These are phyloP conservation scores for Phialemonium atrogriseum DNA, from an alignment of 2,329 filamentous ascomycete genomes.

Conservation along the genomic window DNA sequence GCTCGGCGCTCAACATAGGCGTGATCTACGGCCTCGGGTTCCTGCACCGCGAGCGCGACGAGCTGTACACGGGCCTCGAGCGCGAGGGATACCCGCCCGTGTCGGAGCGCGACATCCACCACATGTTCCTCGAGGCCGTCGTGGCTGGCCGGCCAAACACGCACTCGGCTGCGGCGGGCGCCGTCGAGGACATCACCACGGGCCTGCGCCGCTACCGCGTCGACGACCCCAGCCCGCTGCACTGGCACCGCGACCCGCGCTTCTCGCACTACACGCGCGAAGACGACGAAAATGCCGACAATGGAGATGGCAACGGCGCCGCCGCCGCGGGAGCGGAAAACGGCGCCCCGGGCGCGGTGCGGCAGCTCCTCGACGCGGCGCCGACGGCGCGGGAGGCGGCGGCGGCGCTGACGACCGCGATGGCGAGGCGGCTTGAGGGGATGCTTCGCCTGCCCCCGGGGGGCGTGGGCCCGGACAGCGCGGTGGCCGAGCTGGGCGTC, in stretches of 20 bases:
- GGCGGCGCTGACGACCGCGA: slow-evolving; percentile 16
- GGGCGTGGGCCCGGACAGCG: slow-evolving; percentile 20
- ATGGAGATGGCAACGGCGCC: not conserved
- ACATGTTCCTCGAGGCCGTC: slow-evolving; percentile 44
- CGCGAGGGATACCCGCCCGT: slow-evolving; percentile 36
- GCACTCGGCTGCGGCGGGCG: not conserved
- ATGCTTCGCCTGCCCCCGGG: slow-evolving; percentile 22
- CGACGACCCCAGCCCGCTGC: slow-evolving; percentile 19
- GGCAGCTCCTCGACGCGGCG: slow-evolving; percentile 19
- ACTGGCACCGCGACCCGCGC: slow-evolving; percentile 35
- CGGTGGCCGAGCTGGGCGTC: slow-evolving; percentile 27
- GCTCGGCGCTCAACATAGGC: slow-evolving; percentile 34
- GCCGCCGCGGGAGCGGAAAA: too few species aligned
- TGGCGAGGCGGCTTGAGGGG: slow-evolving; percentile 19
- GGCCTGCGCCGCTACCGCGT: slow-evolving; percentile 30
- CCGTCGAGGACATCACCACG: slow-evolving; percentile 27
- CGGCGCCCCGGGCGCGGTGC: slow-evolving; percentile 15
- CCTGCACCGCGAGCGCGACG: slow-evolving; percentile 29
- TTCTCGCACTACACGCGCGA: slow-evolving; percentile 29
- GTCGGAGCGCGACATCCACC: slow-evolving; percentile 41
- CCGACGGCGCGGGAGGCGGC: slow-evolving; percentile 13
- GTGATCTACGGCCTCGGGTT: slow-evolving; percentile 37
- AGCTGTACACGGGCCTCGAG: slow-evolving; percentile 31
- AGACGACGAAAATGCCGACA: slow-evolving; percentile 8
- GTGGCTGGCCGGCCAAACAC: slow-evolving; percentile 25